Evolutionary conservation across 2,329 filamentous ascomycete species (phyloP).

Genomic region (Verticillium longisporum): DNA sequence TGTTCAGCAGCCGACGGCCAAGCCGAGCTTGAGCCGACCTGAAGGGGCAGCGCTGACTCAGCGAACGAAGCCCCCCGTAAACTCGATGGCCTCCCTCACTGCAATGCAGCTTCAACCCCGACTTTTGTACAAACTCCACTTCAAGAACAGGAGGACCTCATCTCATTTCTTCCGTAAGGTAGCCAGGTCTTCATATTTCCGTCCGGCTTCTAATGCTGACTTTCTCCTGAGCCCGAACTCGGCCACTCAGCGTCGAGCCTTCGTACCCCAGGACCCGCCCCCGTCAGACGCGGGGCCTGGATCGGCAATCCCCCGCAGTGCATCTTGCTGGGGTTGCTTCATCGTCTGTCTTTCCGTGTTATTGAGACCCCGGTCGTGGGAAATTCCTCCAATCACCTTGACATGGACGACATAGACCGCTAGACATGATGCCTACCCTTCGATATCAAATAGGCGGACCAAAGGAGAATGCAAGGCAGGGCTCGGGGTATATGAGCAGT

Average conservation of each 20-base stretch:
- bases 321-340: background rate
- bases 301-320: slow-evolving; percentile 1
- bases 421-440: background rate
- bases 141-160: background rate
- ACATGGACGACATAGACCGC: background rate
- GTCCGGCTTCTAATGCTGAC: background rate
- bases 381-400: slow-evolving; percentile 1
- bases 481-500: background rate
- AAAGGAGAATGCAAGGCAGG: background rate
- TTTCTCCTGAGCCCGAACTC: background rate
- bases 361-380: background rate
- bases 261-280: background rate
- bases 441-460: background rate
- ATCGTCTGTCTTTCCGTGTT: background rate
- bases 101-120: background rate
- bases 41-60: background rate
- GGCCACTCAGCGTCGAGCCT: background rate
- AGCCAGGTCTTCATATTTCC: background rate
- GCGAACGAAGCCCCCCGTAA: background rate
- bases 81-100: no score
- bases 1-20: background rate
- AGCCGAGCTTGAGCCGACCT: background rate
- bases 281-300: slow-evolving; percentile 1
- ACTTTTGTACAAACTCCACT: background rate
- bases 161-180: background rate